phyloP scores from a whole-genome alignment of 2,329 filamentous ascomycete species.

The Fusarium paranaense region DNA sequence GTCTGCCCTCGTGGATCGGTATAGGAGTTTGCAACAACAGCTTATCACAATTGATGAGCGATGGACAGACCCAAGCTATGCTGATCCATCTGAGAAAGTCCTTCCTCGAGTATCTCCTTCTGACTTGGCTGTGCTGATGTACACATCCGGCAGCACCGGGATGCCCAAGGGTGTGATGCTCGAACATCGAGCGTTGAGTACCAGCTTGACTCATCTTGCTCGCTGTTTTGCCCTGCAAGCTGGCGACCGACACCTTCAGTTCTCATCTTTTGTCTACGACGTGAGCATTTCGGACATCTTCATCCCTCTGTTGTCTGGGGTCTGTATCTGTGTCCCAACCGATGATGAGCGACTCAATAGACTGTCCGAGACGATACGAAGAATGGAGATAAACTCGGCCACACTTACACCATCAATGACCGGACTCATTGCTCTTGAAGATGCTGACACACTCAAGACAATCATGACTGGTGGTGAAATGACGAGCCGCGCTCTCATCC shows the following conservation, averaged over 20 bases:
- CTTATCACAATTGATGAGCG: not conserved
- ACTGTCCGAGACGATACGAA: not conserved
- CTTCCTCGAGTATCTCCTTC: not conserved
- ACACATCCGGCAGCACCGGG: not conserved
- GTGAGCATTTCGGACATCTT: not conserved
- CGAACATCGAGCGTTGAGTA: not conserved
- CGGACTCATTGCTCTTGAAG: not conserved
- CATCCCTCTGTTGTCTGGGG: not conserved
- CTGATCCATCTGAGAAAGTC: rapidly evolving
- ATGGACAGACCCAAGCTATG: not conserved
- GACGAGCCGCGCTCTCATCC: not conserved
- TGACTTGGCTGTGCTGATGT: not conserved
- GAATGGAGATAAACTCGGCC: not conserved
- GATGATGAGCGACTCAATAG: not conserved
- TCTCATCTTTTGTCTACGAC: not conserved
- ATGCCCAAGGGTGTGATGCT: not conserved
- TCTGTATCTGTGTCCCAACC: not conserved
- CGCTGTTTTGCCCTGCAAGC: not conserved
- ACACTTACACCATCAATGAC: not conserved
- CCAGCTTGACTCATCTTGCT: not conserved
- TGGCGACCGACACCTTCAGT: not conserved
- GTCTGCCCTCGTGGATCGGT: not conserved
- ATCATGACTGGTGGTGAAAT: not conserved
- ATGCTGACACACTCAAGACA: not conserved
- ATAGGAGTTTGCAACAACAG: not conserved